Base-by-base conservation (phyloP, 805 yeast species). In the Starmerella apis region DNA sequence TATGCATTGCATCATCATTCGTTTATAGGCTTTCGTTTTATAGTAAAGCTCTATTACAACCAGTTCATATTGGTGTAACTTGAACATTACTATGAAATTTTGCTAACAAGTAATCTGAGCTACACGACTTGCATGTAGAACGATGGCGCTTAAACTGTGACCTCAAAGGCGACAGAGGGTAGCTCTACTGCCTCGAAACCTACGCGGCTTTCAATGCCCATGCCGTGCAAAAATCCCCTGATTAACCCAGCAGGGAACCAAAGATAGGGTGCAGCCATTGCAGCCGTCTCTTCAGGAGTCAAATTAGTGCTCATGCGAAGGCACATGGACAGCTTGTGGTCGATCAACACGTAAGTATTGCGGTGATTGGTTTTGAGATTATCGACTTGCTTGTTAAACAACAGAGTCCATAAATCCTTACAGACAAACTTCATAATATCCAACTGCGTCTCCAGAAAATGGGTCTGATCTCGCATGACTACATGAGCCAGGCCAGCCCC, bases 371-470 rank as follows among this genome's bases (percentile, higher is more conserved):
- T 92, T 54, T 94, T 76, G 51, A 92, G 71, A 58, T 86, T 87
- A 63, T 88, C 96, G 71, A 92, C 85, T 63, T 84, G 96, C 65
- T 87, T 90, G 33, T 80, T 78, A 66, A 78, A 86, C 25, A 90
- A 63, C 47, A 75, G 68, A 58, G 77, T 79, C 97, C 97, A 92
- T 25, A 88, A 82, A 58, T 88, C 96, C 42, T 94, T 75, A 63
- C 97, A 88, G 4, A 92, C 77, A 63, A 86, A 87, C 66, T 90
- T 90, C 86, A 92, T 85, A 35, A 90, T 75, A 56, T 85, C 88
- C 33, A 90, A 66, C 11, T 83, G 72, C 53, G 84, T 88, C 19
- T 69, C 71, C 61, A 80, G 65, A 63, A 77, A 61, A 46, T 69
- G 57, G 62, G 75, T 59, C 30, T 55, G 32, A 62, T 69, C 60